Evolutionary conservation across 2,329 filamentous ascomycete genomes (phyloP), one percentile per base, ranked within the genome.

Genomic region (Nemania sp.): DNA sequence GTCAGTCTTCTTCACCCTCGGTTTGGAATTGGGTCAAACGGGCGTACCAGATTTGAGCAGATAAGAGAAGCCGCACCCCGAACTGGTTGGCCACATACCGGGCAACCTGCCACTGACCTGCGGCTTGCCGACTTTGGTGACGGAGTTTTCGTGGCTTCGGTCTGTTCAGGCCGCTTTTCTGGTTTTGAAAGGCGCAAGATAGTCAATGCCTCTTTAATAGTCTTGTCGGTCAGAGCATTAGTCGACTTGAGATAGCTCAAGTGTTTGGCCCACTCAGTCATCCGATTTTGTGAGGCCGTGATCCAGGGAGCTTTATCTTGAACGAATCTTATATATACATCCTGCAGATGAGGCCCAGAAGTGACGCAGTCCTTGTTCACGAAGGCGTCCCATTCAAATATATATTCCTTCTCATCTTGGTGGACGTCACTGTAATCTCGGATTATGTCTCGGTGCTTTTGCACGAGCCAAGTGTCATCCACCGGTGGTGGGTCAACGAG

Each of bases 371-470:
- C 78, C 46, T 75, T 75, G 9, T 83, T 77, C 48, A 85, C 80
- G 65, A 82, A 85, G 1, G 79, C 76, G 61, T 86, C 83, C 84
- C 84, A 87, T 63, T 83, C 80, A 65, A 79, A 77, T 57, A 87
- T 83, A 59, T 83, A 87, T 62, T 86, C 83, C 69, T 83, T 84
- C 67, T 87, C 84, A 15, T 78, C 74, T 2, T 75, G 69, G 12
- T 80, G 80, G 25, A 87, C 78, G 64, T 87, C 84, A 9, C 79
- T 81, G 67, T 84, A 86, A 63, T 87, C 84, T 29, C 78, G 76
- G 55, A 87, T 80, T 54, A 80, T 81, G 58, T 87, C 82, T 7
- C 81, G 79, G 60, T 87, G 84, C 71, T 86, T 86, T 63, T 85
- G 83, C 32, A 84, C 77, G 7, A 86, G 76, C 84, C 84, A 87